Base-by-base conservation (phyloP, 768 basidiomycete genomes). In the Russula brevipes region DNA sequence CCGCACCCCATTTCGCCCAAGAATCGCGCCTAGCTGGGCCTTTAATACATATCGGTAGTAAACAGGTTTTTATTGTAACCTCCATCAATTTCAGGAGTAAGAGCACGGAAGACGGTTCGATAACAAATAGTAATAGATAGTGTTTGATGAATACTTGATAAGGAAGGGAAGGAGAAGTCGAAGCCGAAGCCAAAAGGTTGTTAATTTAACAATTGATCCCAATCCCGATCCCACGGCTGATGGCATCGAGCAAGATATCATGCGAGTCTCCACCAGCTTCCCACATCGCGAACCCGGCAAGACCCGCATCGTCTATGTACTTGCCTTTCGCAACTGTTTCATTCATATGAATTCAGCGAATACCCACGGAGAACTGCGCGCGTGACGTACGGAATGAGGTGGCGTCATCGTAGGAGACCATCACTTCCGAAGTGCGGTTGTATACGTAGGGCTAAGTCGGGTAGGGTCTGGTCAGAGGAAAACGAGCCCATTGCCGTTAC, bases 331-430 rank as follows among this genome's bases (percentile, higher is more conserved):
- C 75, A 45, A 73, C 79, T 63, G 19, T 58, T 33, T n/a, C 19
- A 52, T 41, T 16, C 30, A 8, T 3, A 36, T 2, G 5, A 39
- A 17, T 63, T 24, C 44, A 57, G 33, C 8, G 19, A 33, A 33
- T 24, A 16, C 24, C 51, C 31, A 14, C 39, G 12, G 10, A 19
- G 5, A 33, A 38, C 1, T 4, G 38, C 16, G n/a, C 3, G 36
- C 4, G 14, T 16, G 30, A 30, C 56, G 4, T 59, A 63, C 62
- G 72, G 65, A 86, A 87, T 0, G 88, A 87, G 53, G 75, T 68
- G 0, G 82, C 70, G 66, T 88, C 76, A 63, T 91, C 89, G 67
- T 81, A 91, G 1, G 88, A 81, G 39, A 91, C 78, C 76, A 86
- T 78, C 57, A 84, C 74, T 49, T 83, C 74, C 0, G 78, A 76